phyloP scores from a whole-genome alignment of 164 flowering plant genomes.

The Akebia trifoliata region DNA sequence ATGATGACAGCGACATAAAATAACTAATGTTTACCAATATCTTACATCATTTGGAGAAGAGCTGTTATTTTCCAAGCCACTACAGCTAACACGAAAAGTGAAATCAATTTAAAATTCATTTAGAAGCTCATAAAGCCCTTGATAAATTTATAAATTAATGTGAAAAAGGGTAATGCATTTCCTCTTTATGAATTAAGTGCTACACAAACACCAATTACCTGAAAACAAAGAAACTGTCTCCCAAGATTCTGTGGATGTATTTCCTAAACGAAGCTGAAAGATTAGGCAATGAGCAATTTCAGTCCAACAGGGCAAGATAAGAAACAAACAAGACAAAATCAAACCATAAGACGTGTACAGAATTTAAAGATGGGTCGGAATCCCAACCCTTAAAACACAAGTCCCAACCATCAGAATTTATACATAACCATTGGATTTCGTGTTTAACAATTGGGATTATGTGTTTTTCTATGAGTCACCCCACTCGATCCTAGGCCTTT shows the following conservation, averaged over 20 bases:
- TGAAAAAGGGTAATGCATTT: not conserved
- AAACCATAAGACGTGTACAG: not conserved
- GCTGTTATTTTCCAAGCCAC: too few species aligned
- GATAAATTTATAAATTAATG: too few species aligned
- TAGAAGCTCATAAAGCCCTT: not conserved
- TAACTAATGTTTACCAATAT: too few species aligned
- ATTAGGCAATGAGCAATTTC: not conserved
- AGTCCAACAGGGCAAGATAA: not conserved
- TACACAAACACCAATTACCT: not conserved
- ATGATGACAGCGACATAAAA: too few species aligned
- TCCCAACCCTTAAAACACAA: too few species aligned
- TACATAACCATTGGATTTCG: too few species aligned
- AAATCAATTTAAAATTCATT: not conserved
- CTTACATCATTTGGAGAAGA: too few species aligned
- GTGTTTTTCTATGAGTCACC: too few species aligned
- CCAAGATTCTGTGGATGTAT: not conserved
- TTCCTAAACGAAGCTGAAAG: not conserved
- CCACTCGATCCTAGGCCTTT: too few species aligned
- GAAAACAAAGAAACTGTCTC: not conserved
- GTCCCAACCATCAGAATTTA: too few species aligned
- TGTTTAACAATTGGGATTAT: too few species aligned
- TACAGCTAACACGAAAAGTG: not conserved
- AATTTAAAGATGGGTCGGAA: too few species aligned
- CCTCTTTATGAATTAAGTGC: not conserved
- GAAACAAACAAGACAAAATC: not conserved